Evolutionary conservation across 2,329 filamentous ascomycete species (phyloP), one percentile per base, ranked within the genome.

Genomic region (Hymenoscyphus linearis): DNA sequence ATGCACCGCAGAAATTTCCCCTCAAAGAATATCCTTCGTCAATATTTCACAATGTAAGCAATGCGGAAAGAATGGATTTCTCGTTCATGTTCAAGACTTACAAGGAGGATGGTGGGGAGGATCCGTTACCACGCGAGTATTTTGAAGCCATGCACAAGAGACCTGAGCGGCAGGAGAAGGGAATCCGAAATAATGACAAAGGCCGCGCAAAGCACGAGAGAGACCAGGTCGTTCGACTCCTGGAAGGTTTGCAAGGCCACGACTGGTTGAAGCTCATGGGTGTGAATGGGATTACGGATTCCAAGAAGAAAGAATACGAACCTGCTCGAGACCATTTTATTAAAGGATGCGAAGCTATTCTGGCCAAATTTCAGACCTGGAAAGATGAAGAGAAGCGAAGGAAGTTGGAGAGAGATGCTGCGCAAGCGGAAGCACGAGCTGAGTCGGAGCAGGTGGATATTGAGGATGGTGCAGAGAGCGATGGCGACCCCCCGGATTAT

Each of bases 181-280:
- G 82, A 1, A 85, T 87, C 55, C 79, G 85, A 35, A 88, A 88
- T 65, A 79, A 82, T 0, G 85, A 88, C 70, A 85, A 82, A 70
- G 84, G 83, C 13, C 80, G 84, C 10, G 85, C 85, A 16, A 84
- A 87, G 67, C 85, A 88, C 77, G 85, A 88, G 67, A 85, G 82
- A 66, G 84, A 87, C 63, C 84, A 86, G 67, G 82, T 88, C 47
- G 81, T 85, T 59, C 80, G 85, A 36, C 74, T 88, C 16, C 80
- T 97, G 6, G 91, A 95, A 59, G 91, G 91, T 18, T 81, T 99
- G 1, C 89, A 91, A 72, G 90, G 93, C 2, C 91, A 90, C 61
- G 95, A 98, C 74, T 99, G 95, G 95, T 80, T 97, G 60, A 87
- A 90, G 64, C 84, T 93, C 3, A 92, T 99, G 86, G 95, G 93